Evolutionary conservation across 2,329 filamentous ascomycete species (phyloP).

Genomic region (Penicillium occitanis): DNA sequence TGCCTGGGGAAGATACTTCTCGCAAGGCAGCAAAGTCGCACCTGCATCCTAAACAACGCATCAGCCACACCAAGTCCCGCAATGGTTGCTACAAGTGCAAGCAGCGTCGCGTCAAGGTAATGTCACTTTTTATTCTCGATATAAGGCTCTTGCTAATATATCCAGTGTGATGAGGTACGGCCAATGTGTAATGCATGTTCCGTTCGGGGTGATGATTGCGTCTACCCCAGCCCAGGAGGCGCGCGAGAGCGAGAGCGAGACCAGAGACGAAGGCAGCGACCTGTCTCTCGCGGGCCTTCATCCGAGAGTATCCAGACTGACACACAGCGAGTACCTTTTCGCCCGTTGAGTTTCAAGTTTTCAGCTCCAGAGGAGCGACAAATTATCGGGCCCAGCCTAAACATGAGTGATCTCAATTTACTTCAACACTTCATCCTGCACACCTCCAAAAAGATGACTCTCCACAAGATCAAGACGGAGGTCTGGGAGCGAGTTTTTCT

Average conservation of each 20-base stretch:
- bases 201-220: not conserved
- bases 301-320: not conserved
- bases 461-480: not conserved
- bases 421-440: conserved; percentile 7
- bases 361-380: not conserved
- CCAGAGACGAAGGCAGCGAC: not conserved
- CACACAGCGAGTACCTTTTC: not conserved
- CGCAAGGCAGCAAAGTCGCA: not conserved
- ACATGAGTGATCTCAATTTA: conserved; percentile 9
- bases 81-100: conserved; percentile 5
- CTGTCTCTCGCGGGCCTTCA: not conserved
- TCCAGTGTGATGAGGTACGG: not conserved
- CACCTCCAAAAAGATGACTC: conserved; percentile 14
- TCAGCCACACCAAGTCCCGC: conserved; percentile 1
- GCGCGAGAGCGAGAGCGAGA: not conserved
- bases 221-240: not conserved
- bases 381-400: not conserved
- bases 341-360: not conserved
- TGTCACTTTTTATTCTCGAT: not conserved
- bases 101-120: conserved; percentile 4
- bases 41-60: not conserved
- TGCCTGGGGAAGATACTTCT: not conserved
- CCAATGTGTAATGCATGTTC: not conserved
- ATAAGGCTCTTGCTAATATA: not conserved
- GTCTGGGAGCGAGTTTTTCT: conserved; percentile 18